Evolutionary conservation across 441 rosid genomes (phyloP).

Genomic region (Populus hybrid): DNA sequence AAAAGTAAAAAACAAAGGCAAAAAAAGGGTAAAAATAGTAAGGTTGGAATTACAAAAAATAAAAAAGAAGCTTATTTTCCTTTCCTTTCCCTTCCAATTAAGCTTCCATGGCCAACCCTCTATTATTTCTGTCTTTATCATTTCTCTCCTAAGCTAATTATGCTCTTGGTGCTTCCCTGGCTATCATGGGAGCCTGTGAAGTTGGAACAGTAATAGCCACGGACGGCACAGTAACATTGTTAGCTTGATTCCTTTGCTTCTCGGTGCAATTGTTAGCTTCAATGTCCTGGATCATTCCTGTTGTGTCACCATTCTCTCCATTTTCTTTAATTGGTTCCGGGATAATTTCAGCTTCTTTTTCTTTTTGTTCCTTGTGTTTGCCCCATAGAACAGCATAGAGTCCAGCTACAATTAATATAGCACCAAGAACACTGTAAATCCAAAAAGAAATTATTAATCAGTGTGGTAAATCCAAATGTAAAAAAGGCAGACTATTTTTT

Average conservation of each 20-base stretch:
- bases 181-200: constrained; percentile 22
- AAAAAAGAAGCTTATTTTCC: not conserved
- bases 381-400: constrained; percentile 52
- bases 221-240: not conserved
- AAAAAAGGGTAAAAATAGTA: not conserved
- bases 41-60: not conserved
- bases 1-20: not conserved
- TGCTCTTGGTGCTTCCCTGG: constrained; percentile 23
- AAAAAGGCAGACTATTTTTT: too few relatives aligned
- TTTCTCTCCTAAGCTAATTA: not conserved
- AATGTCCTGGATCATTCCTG: not conserved
- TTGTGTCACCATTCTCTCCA: not conserved
- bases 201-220: constrained; percentile 11
- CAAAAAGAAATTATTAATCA: not conserved
- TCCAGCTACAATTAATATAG: constrained; percentile 36
- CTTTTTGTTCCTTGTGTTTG: constrained; percentile 41
- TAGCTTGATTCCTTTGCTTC: constrained; percentile 12
- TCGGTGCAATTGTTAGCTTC: constrained; percentile 14
- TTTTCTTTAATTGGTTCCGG: constrained; percentile 19
- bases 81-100: not conserved
- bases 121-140: not conserved
- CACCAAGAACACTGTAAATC: constrained; percentile 35
- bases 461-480: not conserved
- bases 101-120: not conserved
- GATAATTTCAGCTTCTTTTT: constrained; percentile 24